Evolutionary conservation across 805 yeast species (phyloP).

Genomic region (Metschnikowia arizonensis): DNA sequence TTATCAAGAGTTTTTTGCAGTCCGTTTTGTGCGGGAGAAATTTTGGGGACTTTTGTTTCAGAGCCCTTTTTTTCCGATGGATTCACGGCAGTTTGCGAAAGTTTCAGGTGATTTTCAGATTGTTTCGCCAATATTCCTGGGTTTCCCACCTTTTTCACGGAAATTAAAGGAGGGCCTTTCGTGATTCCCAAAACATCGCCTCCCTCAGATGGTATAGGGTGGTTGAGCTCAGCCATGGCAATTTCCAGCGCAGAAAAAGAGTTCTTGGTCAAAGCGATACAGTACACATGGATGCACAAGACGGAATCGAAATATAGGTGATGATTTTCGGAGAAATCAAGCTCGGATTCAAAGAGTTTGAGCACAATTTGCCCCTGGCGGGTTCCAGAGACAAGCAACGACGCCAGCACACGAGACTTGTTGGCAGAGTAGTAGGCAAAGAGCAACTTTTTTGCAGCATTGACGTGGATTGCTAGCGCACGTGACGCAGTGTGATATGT

Average conservation of each 20-base stretch:
- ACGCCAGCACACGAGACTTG: constrained; percentile 33
- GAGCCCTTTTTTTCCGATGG: neutral
- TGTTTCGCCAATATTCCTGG: neutral
- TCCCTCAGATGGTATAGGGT: constrained; percentile 2
- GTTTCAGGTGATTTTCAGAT: too few relatives aligned
- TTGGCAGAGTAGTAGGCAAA: constrained; percentile 36
- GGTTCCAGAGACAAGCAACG: constrained; percentile 42
- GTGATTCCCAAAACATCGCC: constrained; percentile 26
- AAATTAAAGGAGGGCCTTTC: constrained; percentile 25
- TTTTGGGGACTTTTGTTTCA: neutral
- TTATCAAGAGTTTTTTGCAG: too few relatives aligned
- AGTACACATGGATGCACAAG: constrained; percentile 36
- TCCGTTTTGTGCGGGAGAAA: too few relatives aligned
- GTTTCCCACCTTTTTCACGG: neutral
- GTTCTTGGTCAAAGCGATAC: constrained; percentile 25
- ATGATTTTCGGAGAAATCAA: constrained; percentile 22
- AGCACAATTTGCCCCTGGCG: constrained; percentile 15
- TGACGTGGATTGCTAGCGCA: constrained; percentile 33
- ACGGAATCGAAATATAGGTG: constrained; percentile 26
- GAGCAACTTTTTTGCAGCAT: constrained; percentile 38
- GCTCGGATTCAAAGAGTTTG: constrained; percentile 23
- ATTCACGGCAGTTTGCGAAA: too few relatives aligned
- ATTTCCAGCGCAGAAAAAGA: constrained; percentile 11
- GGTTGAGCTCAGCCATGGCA: constrained; percentile 18
- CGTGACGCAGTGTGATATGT: constrained; percentile 44